phyloP scores from a whole-genome alignment of 176 grass and related monocot species.

The Oryza meridionalis region DNA sequence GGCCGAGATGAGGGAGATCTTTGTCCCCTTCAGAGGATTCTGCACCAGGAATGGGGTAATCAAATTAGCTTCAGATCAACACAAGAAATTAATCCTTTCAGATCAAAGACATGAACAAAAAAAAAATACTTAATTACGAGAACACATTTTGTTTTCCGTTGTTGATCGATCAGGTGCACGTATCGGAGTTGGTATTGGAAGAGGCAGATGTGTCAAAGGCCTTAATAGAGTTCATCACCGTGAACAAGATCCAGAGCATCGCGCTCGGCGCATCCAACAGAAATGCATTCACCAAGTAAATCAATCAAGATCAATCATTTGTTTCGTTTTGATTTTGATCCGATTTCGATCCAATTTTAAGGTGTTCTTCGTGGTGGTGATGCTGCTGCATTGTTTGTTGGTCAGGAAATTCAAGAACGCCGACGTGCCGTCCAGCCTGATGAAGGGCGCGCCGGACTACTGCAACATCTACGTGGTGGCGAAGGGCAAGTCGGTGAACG shows the following conservation, averaged over 20 bases:
- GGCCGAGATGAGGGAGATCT: conserved; percentile 69
- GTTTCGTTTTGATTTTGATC: neutral
- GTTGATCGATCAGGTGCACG: conserved; percentile 45
- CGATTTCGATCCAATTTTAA: neutral
- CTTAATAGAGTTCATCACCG: conserved; percentile 67
- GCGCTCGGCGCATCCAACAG: conserved; percentile 73
- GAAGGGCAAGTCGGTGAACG: conserved; percentile 66
- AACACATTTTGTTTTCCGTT: neutral
- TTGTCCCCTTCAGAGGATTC: conserved; percentile 69
- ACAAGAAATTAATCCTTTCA: neutral
- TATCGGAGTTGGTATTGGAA: conserved; percentile 75
- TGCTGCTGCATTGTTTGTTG: neutral
- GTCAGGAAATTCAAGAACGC: conserved; percentile 82
- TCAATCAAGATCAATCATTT: neutral
- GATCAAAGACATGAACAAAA: neutral
- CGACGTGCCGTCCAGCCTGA: conserved; percentile 74
- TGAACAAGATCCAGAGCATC: conserved; percentile 71
- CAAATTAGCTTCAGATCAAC: neutral
- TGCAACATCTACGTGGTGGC: conserved; percentile 81
- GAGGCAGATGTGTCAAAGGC: conserved; percentile 75
- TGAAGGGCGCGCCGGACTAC: conserved; percentile 72
- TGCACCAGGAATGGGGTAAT: conserved; percentile 72
- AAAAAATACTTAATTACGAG: neutral
- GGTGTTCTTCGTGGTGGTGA: neutral
- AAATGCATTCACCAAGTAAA: conserved; percentile 71